phyloP scores from a whole-genome alignment of 139 green algal species.

The Edaphochlamys debaryana region DNA sequence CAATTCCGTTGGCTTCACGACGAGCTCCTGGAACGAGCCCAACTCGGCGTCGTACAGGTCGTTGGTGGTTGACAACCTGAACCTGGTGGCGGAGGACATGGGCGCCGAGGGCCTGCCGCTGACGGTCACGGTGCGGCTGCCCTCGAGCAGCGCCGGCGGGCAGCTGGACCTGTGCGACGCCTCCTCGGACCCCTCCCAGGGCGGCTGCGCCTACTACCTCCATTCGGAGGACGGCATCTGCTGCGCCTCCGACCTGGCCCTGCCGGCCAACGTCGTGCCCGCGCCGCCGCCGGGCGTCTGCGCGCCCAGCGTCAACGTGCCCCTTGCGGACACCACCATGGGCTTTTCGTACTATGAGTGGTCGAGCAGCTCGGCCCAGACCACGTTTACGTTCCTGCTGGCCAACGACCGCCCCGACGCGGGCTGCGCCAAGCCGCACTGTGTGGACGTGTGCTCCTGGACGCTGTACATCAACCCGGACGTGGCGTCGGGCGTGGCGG shows the following conservation, averaged over 20 bases:
- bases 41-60: constrained; percentile 13
- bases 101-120: constrained; percentile 9
- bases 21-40: constrained; percentile 36
- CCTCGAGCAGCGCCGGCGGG: neutral
- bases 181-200: neutral
- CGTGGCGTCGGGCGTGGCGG: neutral
- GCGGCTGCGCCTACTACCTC: constrained; percentile 45
- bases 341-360: constrained; percentile 50
- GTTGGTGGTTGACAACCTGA: constrained; percentile 32
- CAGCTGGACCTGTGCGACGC: constrained; percentile 34
- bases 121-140: constrained; percentile 21
- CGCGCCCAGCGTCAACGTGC: neutral
- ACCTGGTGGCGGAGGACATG: constrained; percentile 15
- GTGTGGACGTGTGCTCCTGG: constrained; percentile 48
- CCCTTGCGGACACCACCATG: constrained; percentile 25
- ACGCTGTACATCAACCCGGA: constrained; percentile 24
- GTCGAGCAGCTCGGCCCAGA: neutral
- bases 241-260: constrained; percentile 27
- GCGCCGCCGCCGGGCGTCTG: neutral
- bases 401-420: constrained; percentile 31
- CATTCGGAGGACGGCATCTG: constrained; percentile 39
- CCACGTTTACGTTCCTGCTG: constrained; percentile 46
- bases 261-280: neutral
- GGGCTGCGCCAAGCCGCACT: constrained; percentile 37
- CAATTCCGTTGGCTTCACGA: neutral